Percentiles rank a stretch among this genome's conserved stretches.
These are phyloP conservation scores for Nothopassalora personata DNA, from an alignment of 2,329 filamentous ascomycete species.

Conservation along the genomic window DNA sequence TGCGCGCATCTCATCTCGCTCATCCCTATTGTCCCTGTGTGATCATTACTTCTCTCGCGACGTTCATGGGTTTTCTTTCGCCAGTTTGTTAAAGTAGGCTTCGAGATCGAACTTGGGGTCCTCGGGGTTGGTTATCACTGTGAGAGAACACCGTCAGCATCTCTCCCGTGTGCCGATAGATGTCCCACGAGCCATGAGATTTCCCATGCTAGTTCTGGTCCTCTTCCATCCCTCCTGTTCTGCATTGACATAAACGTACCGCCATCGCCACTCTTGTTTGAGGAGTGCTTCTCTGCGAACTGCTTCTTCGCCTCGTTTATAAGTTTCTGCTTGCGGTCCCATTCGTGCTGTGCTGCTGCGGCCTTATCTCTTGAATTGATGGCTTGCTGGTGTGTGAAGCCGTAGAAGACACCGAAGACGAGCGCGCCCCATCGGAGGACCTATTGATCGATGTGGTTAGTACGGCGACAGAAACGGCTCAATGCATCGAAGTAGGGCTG, in stretches of 20 bases:
- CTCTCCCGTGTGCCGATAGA: neutral
- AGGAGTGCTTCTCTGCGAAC: conserved; percentile 70
- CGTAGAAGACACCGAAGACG: conserved; percentile 87
- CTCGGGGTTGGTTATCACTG: conserved; percentile 69
- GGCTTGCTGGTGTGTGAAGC: conserved; percentile 84
- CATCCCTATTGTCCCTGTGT: neutral
- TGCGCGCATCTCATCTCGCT: neutral
- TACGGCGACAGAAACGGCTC: neutral
- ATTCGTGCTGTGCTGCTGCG: conserved; percentile 71
- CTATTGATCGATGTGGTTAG: conserved; percentile 45
- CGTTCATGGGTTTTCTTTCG: conserved; percentile 44
- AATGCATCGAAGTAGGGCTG: conserved; percentile 16
- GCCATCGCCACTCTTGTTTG: conserved; percentile 38
- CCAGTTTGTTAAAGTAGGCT: conserved; percentile 62
- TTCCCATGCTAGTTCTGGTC: neutral
- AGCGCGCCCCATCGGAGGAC: conserved; percentile 97
- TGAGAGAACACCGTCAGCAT: conserved; percentile 12
- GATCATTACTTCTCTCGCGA: conserved; percentile 2
- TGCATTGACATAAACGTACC: conserved; percentile 15
- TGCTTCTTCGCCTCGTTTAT: conserved; percentile 91
- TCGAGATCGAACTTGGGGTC: conserved; percentile 93
- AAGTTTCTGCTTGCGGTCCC: conserved; percentile 82
- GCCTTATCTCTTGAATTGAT: conserved; percentile 68
- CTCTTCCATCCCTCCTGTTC: neutral
- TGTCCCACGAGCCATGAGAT: neutral